These are phyloP conservation scores for Dimocarpus longan DNA, from an alignment of 345 rosid genomes.

Conservation along the genomic window DNA sequence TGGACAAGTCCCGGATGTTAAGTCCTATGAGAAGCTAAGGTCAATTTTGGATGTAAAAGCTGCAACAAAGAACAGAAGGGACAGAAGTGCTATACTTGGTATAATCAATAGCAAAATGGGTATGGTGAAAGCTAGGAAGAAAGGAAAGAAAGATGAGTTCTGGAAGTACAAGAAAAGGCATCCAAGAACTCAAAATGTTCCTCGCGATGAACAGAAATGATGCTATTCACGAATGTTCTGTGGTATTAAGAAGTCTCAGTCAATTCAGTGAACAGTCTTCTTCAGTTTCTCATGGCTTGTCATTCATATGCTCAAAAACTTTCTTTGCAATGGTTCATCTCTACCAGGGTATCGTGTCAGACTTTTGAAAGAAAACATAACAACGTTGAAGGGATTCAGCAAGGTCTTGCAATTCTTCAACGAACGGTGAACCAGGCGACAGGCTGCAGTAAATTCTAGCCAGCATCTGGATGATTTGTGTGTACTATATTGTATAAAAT, in stretches of 20 bases:
- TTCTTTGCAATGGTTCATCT: neutral
- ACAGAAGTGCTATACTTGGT: slow-evolving; percentile 79
- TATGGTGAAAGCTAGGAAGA: slow-evolving; percentile 53
- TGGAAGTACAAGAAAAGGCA: slow-evolving; percentile 73
- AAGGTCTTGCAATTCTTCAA: neutral
- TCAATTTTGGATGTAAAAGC: slow-evolving; percentile 76
- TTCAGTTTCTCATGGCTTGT: neutral
- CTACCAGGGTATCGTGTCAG: neutral
- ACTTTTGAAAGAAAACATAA: neutral
- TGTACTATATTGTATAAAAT: neutral
- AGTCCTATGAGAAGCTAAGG: slow-evolving; percentile 80
- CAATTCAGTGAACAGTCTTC: neutral
- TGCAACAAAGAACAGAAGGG: slow-evolving; percentile 62
- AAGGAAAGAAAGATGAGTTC: slow-evolving; percentile 85
- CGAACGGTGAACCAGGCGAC: neutral
- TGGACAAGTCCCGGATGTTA: slow-evolving; percentile 72
- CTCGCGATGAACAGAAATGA: neutral
- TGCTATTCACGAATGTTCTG: neutral
- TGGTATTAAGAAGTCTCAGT: neutral
- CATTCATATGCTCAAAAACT: neutral
- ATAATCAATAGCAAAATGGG: slow-evolving; percentile 77
- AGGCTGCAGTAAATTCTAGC: neutral
- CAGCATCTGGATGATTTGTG: neutral
- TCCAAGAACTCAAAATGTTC: slow-evolving; percentile 25
- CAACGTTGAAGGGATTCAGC: neutral